Evolutionary conservation across 805 yeast genomes (phyloP), one percentile per base, ranked within the genome.

Genomic region (Dipodascopsis tothii): DNA sequence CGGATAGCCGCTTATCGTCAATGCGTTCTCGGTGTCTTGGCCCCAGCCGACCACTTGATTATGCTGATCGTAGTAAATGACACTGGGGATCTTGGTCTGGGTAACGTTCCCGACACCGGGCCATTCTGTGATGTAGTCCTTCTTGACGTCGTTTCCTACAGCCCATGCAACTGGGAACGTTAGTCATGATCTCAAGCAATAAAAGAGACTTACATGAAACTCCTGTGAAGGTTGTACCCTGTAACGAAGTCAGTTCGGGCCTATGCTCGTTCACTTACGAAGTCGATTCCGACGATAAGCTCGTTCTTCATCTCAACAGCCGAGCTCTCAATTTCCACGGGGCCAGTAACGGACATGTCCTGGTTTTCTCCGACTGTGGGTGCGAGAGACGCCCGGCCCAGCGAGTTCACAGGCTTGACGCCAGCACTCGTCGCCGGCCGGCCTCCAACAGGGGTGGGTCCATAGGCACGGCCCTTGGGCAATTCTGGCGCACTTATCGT

Each of bases 251-350:
- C 30, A 25, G 9, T 9, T 25, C 30, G 9, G 14, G 9, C 30
- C 30, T 9, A 25, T 25, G 14, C 30, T 25, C 11, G 30, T 25
- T 9, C 14, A 25, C 30, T 25, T 14, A 25, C 52, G 39, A 48
- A 48, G 32, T 48, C 52, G n/a, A 48, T 48, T 9, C 52, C 52
- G 17, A 48, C 47, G 20, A 48, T 45, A 11, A 48, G 40, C 11
- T 22, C 33, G 2, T 35, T 16, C 20, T 39, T 40, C n/a, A 20
- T 17, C 16, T 17, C 45, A 3, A 16, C 20, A 5, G 30, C 11
- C 30, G 30, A 9, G 11, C 30, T 14, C 30, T 25, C 30, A 25
- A 25, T 25, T 25, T 25, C 30, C 14, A 25, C 30, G 9, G 30
- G 11, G 14, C 30, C 30, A 9, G 30, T 14, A 9, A 14, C 30